phyloP scores from a whole-genome alignment of 2,329 filamentous ascomycete species.

The Gyromitra esculenta region DNA sequence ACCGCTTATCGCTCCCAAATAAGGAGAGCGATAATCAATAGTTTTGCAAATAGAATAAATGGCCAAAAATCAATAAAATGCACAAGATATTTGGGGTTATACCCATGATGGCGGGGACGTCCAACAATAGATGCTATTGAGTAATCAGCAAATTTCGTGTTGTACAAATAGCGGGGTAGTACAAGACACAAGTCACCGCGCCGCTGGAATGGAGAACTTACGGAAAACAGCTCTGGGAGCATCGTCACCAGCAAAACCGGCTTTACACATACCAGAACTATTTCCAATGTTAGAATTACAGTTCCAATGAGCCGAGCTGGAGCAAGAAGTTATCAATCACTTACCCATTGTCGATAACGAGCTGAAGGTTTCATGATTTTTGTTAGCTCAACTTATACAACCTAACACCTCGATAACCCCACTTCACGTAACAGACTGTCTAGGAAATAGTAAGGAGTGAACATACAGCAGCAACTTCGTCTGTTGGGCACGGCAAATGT shows the following conservation, averaged over 20 bases:
- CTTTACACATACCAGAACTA: conserved; percentile 99
- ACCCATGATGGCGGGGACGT: conserved; percentile 99
- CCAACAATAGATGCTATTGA: conserved; percentile 94
- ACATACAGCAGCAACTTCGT: conserved; percentile 90
- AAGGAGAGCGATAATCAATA: conserved; percentile 11
- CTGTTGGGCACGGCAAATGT: conserved; percentile 68
- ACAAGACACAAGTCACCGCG: conserved; percentile 42
- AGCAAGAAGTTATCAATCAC: conserved; percentile 63
- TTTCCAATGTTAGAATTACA: conserved; percentile 58
- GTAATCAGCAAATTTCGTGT: conserved; percentile 60
- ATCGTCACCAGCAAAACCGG: conserved; percentile 99
- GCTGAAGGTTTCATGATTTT: conserved; percentile 60
- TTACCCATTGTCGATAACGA: conserved; percentile 99
- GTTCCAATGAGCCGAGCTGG: conserved; percentile 55
- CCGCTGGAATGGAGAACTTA: conserved; percentile 70
- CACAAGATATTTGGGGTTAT: conserved; percentile 64
- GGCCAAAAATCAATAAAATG: conserved; percentile 25
- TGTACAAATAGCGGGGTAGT: conserved; percentile 57
- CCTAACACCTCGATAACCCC: conserved; percentile 42
- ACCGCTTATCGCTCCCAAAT: conserved; percentile 10
- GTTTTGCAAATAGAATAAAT: conserved; percentile 4
- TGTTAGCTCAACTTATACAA: conserved; percentile 47
- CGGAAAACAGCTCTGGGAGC: conserved; percentile 99
- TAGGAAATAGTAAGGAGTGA: conserved; percentile 46
- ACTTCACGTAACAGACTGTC: conserved; percentile 51